Evolutionary conservation across 2,329 filamentous ascomycete genomes (phyloP).

Genomic region (Pyrenochaeta sp.): DNA sequence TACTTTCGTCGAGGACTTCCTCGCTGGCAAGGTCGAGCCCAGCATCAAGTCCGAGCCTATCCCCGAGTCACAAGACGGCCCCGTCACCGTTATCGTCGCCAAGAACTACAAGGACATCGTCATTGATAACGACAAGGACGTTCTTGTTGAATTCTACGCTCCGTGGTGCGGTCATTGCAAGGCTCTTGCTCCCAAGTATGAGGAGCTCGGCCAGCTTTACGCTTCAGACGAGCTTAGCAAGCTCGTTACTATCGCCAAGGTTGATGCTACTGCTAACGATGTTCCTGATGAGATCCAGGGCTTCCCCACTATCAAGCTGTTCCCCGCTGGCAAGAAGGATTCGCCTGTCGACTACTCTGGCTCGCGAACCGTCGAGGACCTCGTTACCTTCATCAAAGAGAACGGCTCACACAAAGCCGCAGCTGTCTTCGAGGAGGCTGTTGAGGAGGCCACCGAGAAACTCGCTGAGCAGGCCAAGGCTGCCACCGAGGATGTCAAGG

Average conservation of each 20-base stretch:
- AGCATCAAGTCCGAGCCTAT: slow-evolving; percentile 99
- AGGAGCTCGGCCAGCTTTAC: slow-evolving; percentile 68
- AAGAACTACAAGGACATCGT: slow-evolving; percentile 93
- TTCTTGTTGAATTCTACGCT: slow-evolving; percentile 97
- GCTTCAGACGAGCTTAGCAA: slow-evolving; percentile 59
- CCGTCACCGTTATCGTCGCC: slow-evolving; percentile 88
- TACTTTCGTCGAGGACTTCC: slow-evolving; percentile 85
- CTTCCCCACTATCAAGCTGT: slow-evolving; percentile 99
- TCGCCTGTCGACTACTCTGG: slow-evolving; percentile 87
- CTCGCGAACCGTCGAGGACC: slow-evolving; percentile 87
- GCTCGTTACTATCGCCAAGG: slow-evolving; percentile 80
- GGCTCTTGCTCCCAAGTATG: slow-evolving; percentile 72
- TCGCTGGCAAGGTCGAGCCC: slow-evolving; percentile 86
- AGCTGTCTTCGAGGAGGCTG: slow-evolving; percentile 64
- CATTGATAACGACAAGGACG: slow-evolving; percentile 93
- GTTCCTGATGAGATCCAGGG: slow-evolving; percentile 96
- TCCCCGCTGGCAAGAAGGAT: slow-evolving; percentile 87
- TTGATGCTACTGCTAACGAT: slow-evolving; percentile 95
- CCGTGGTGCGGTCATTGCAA: slow-evolving; percentile 81
- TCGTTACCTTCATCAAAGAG: slow-evolving; percentile 91
- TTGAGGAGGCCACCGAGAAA: slow-evolving; percentile 54
- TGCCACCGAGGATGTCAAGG: slow-evolving; percentile 48
- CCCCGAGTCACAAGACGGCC: slow-evolving; percentile 89
- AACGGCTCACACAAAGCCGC: slow-evolving; percentile 89
- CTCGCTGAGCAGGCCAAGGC: slow-evolving; percentile 52